Evolutionary conservation across 257 asterid genomes (phyloP), one percentile per base, ranked within the genome.

Genomic region (Fraxinus quadrangulata): DNA sequence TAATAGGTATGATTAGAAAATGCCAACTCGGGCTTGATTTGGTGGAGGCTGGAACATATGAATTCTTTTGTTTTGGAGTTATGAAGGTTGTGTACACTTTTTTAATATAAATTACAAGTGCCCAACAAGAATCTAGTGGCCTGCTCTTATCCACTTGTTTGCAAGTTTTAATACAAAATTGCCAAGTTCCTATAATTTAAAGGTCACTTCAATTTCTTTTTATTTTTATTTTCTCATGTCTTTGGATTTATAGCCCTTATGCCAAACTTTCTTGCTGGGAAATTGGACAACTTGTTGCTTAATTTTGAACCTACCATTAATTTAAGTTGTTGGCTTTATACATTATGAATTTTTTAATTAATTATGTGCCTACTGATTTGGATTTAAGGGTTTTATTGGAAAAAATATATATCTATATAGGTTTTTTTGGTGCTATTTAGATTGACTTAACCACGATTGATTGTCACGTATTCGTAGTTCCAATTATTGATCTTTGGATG

Each of bases 131-230:
- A 79, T 82, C 79, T 73, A 79, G 76, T 77, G 73, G 83, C 86
- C 78, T 36, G 30, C 69, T 77, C 83, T 82, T 77, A 82, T 82
- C 88, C 88, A 75, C 77, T 56, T 77, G 78, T 75, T 78, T 75
- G 71, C 69, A 75, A 75, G 28, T 73, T 80, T 74, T 45, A 76
- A 26, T 75, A 47, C 82, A 63, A 79, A 76, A 54, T 8, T 28
- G 21, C 49, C 2, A 8, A 21, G 24, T 73, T 8, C 30, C 19
- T 66, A 45, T 59, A 59, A 21, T 59, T 59, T 59, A 23, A 59
- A 59, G 31, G 67, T 13, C 26, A 21, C 28, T 23, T n/a, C 30
- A 59, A 59, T n/a, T 59, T 59, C 6, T 5, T 6, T 13, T 37
- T 13, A 36, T 81, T 33, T 70, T 75, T 24, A 23, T 21, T 65